Base-by-base conservation (phyloP, 73 alveolate species). In the Stentor roeselii region DNA sequence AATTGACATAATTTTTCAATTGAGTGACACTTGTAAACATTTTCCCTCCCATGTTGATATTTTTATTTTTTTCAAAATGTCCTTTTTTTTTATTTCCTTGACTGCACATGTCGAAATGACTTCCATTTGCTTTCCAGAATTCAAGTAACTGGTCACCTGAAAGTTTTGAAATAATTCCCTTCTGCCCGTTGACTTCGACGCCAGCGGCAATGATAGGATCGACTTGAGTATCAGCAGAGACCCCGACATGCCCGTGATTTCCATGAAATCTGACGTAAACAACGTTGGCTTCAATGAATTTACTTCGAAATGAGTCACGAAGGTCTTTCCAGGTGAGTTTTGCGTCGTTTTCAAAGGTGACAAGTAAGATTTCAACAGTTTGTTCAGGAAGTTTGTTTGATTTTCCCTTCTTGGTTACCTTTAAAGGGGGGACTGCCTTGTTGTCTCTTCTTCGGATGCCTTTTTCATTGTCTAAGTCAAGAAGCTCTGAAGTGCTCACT, bases 101-200 rank as follows among this genome's bases (percentile, higher is more conserved):
- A 86, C 50, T 87, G 34, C 92, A 91, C 35, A 86, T 94, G 82
- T 97, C 96, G 78, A 90, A 96, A 86, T 97, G 99, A 59, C 95
- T 88, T 59, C 99, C 98, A 82, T 97, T 98, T 89, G 92, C 93
- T 60, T 94, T 90, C 98, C 96, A 93, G 84, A 97, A 97, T 76
- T 95, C 92, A 83, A 90, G 89, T 76, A 97, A 83, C 42, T 93
- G 97, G 59, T 97, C 97, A 35, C 98, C 99, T 67, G 88, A 92
- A 39, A 98, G 88, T 67, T 89, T 86, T 31, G 75, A 86, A 39
- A 97, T 90, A 11, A 83, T 83, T 78, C 89, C 94, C 80, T 86
- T 80, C 75, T 84, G 78, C 39, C 89, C 97, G 60, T 91, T 92
- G 27, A 94, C 78, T 61, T 93, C 93, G 60, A 96, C 59, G 60